Conservation (phyloP, 371 early-diverging fungal genomes). For the Smittium culicis region DNA sequence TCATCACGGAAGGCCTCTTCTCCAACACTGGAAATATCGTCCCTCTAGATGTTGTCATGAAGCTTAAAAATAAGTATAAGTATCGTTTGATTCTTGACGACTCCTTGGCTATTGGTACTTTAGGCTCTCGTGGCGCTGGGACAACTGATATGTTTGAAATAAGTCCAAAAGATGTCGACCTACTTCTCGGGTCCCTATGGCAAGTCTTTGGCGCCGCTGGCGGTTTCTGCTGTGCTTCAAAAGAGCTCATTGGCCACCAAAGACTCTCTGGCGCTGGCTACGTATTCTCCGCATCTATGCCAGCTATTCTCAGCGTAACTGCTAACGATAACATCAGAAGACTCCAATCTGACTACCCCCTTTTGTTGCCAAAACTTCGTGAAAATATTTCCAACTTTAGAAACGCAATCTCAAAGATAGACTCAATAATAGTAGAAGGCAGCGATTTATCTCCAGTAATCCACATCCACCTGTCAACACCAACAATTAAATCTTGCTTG, state of each 20-base stretch:
- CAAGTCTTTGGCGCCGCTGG: conserved; percentile 78
- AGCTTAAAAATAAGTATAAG: conserved; percentile 90
- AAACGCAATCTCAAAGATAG: conserved; percentile 27
- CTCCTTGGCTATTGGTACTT: conserved; percentile 79
- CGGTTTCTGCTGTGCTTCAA: conserved; percentile 88
- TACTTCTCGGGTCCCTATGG: conserved; percentile 85
- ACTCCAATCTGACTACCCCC: conserved; percentile 32
- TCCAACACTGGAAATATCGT: conserved; percentile 85
- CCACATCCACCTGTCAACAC: conserved; percentile 45
- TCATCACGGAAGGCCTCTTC: conserved; percentile 95
- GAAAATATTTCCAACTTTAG: conserved; percentile 34
- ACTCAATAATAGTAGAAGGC: conserved; percentile 36
- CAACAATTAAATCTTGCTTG: conserved; percentile 33
- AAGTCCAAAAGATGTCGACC: conserved; percentile 61
- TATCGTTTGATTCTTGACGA: conserved; percentile 97
- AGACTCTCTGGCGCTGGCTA: conserved; percentile 88
- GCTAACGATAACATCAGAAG: conserved; percentile 72
- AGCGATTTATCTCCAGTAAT: conserved; percentile 48
- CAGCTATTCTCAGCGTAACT: conserved; percentile 85
- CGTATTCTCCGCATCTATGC: conserved; percentile 97
- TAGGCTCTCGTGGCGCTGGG: conserved; percentile 85
- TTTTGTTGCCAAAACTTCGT: conserved; percentile 17
- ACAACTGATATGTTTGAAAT: conserved; percentile 68
- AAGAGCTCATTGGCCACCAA: conserved; percentile 86
- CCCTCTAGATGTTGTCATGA: conserved; percentile 67